A percentile compares a stretch with the other conserved stretches of the same genome.
Evolutionary conservation across 192 early-diverging fungal genomes (phyloP).

Genomic region (Lobosporangium transversale): DNA sequence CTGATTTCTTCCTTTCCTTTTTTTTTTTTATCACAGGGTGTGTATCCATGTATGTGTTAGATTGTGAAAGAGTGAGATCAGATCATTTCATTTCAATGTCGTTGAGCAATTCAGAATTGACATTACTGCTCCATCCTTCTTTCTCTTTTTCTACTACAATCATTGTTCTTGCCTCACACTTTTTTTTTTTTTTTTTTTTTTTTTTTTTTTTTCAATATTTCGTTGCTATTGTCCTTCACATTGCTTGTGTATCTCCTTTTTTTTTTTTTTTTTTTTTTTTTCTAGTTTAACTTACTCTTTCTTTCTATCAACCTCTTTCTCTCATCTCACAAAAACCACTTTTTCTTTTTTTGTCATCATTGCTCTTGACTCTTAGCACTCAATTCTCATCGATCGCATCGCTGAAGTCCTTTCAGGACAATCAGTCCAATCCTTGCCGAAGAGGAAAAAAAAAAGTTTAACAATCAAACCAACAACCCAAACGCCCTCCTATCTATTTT

Average conservation of each 20-base stretch:
- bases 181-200: not conserved
- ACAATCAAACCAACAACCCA: no score
- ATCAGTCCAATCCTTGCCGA: no score
- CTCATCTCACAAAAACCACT: not conserved
- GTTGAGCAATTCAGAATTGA: no score
- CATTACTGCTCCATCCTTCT: no score
- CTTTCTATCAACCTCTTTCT: conserved; percentile 1
- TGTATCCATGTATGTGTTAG: no score
- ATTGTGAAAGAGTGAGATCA: no score
- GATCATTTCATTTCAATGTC: not conserved
- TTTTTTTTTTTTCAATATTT: not conserved
- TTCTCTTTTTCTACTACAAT: not conserved
- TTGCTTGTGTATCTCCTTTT: not conserved
- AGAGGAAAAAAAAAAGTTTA: no score
- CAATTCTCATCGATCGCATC: no score
- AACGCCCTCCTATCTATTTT: no score
- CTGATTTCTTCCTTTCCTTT: not conserved
- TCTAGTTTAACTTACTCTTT: not conserved
- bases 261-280: not conserved
- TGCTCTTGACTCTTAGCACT: not conserved
- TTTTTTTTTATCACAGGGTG: not conserved
- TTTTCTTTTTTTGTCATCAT: not conserved
- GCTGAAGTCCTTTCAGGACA: no score
- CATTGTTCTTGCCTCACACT: not conserved
- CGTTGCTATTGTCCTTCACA: no score